Evolutionary conservation across 75 land plant genomes (phyloP).

Genomic region (Pinus albicaulis): DNA sequence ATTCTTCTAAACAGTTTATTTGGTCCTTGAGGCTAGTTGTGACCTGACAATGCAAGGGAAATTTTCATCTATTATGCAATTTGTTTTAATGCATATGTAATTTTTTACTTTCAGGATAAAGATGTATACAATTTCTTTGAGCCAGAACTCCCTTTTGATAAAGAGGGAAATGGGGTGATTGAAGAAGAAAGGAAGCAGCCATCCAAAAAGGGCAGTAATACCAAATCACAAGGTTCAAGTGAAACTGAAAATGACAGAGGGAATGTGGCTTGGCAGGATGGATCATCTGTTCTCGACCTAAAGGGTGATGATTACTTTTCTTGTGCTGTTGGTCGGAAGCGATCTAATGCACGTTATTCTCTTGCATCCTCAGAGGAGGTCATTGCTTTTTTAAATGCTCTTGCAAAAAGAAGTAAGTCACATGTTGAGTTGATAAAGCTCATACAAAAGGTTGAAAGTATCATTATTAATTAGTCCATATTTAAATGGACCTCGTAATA

Average conservation of each 20-base stretch:
- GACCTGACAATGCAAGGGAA: too few species aligned
- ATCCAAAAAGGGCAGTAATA: background rate
- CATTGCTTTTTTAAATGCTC: conserved; percentile 14
- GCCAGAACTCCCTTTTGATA: conserved; percentile 50
- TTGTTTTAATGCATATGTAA: background rate
- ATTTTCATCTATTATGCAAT: background rate
- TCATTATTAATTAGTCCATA: background rate
- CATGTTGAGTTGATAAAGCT: background rate
- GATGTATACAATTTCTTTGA: conserved; percentile 48
- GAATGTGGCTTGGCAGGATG: conserved; percentile 16
- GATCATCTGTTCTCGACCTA: conserved; percentile 31
- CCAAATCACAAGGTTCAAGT: conserved; percentile 9
- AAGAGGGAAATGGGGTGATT: conserved; percentile 15
- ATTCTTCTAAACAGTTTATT: background rate
- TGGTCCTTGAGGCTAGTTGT: background rate
- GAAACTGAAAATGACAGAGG: background rate
- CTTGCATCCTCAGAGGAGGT: conserved; percentile 33
- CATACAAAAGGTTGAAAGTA: background rate
- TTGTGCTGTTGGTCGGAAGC: conserved; percentile 32
- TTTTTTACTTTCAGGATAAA: conserved; percentile 36
- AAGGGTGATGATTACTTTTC: conserved; percentile 38
- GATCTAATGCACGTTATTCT: conserved; percentile 30
- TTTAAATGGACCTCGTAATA: background rate
- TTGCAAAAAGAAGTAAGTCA: conserved; percentile 9
- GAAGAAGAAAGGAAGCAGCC: conserved; percentile 6